phyloP scores from a whole-genome alignment of 2,329 filamentous ascomycete species.

The Fusarium nisikadoi region DNA sequence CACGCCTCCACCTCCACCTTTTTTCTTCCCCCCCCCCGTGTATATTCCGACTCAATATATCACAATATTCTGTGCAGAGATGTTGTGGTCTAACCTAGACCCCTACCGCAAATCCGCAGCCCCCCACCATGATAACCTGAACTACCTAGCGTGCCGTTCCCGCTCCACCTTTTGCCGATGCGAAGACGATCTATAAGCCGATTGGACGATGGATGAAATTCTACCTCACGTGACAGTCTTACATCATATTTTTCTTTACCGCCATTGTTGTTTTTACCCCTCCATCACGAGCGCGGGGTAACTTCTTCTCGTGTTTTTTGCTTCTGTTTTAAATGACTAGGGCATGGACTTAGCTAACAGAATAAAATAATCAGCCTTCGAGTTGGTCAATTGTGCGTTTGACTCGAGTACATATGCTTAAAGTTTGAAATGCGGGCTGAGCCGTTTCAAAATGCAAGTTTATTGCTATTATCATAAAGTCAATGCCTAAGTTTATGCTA shows the following conservation, averaged over 20 bases:
- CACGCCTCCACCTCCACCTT: neutral
- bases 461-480: neutral
- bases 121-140: constrained; percentile 20
- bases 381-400: neutral
- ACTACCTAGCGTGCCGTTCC: constrained; percentile 42
- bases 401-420: neutral
- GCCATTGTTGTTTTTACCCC: constrained; percentile 32
- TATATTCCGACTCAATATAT: neutral
- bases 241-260: constrained; percentile 35
- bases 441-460: neutral
- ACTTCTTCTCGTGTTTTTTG: constrained; percentile 8
- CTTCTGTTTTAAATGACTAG: neutral
- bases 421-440: neutral
- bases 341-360: constrained; percentile 3
- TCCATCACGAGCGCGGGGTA: constrained; percentile 36
- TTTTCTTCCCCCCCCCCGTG: neutral
- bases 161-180: constrained; percentile 34
- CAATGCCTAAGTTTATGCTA: neutral
- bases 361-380: neutral
- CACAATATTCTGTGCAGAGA: neutral
- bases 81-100: constrained; percentile 25
- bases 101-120: constrained; percentile 32
- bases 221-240: constrained; percentile 21
- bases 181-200: constrained; percentile 24
- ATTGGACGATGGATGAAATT: constrained; percentile 17